Conservation (phyloP, 129 eudicot genomes). For the Tanacetum coccineum region DNA sequence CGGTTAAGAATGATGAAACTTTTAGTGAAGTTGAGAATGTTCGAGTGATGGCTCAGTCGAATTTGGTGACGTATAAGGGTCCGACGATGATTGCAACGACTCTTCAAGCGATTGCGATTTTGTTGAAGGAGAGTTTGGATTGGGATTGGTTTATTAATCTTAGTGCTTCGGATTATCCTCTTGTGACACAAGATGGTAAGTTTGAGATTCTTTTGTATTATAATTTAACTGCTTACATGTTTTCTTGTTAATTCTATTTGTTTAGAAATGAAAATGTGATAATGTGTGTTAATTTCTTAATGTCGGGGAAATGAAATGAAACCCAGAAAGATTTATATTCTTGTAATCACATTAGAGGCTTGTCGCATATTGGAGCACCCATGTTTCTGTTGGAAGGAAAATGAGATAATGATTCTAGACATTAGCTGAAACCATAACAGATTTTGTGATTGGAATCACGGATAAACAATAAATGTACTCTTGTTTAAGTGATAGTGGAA, state of each 20-base stretch:
- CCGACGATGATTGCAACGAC: slow-evolving; percentile 98
- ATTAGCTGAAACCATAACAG: neutral
- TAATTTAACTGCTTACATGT: neutral
- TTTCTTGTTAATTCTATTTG: slow-evolving; percentile 11
- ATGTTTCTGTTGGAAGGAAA: neutral
- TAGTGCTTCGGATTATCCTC: slow-evolving; percentile 99
- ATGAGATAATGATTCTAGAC: neutral
- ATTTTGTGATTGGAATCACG: neutral
- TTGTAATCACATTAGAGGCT: slow-evolving; percentile 10
- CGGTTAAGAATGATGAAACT: slow-evolving; percentile 77
- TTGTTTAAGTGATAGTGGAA: slow-evolving; percentile 1
- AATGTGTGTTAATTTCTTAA: neutral
- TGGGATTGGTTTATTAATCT: slow-evolving; percentile 92
- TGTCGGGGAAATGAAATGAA: too few species aligned
- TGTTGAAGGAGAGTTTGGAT: slow-evolving; percentile 72
- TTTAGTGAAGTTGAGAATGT: slow-evolving; percentile 83
- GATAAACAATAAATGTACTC: neutral
- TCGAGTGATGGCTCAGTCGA: slow-evolving; percentile 93
- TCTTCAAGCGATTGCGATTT: slow-evolving; percentile 87
- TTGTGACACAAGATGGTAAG: slow-evolving; percentile 97
- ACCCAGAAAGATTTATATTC: neutral
- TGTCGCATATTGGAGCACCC: neutral
- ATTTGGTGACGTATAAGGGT: slow-evolving; percentile 95
- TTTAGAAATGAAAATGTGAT: neutral
- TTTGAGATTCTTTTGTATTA: slow-evolving; percentile 7